Evolutionary conservation across 305 asterid species (phyloP).

Genomic region (Stenogyne calaminthoides): DNA sequence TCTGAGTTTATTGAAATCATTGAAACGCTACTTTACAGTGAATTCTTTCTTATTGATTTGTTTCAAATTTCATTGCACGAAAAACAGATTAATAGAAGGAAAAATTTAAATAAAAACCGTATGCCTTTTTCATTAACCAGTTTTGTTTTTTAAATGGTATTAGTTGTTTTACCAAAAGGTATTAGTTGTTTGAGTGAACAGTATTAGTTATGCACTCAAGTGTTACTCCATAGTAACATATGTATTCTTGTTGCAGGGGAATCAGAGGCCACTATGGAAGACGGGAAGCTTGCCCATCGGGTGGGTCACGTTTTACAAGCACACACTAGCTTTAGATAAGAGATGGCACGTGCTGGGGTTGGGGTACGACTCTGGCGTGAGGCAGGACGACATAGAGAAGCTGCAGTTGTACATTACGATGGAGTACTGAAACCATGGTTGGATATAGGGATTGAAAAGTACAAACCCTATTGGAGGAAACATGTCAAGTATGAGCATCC

Average conservation of each 20-base stretch:
- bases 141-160: background rate
- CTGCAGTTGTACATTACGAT: slow-evolving; percentile 79
- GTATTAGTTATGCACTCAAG: too few species aligned
- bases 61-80: background rate
- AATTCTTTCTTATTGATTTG: background rate
- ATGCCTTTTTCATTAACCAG: background rate
- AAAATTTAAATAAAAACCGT: background rate
- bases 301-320: slow-evolving; percentile 76
- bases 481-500: slow-evolving; percentile 75
- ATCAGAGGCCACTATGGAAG: slow-evolving; percentile 50
- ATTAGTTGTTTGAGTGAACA: too few species aligned
- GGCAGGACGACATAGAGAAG: slow-evolving; percentile 53
- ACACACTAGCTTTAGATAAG: slow-evolving; percentile 60
- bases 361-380: slow-evolving; percentile 64
- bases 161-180: too few species aligned
- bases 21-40: background rate
- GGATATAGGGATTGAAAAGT: slow-evolving; percentile 75
- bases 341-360: slow-evolving; percentile 80
- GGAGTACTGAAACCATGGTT: slow-evolving; percentile 92
- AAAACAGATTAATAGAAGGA: background rate
- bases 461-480: slow-evolving; percentile 68
- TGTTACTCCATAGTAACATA: background rate
- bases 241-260: slow-evolving; percentile 54
- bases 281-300: slow-evolving; percentile 90
- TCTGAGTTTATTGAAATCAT: background rate